phyloP scores from a whole-genome alignment of 1,284 basidiomycete genomes.

The Malassezia restricta region DNA sequence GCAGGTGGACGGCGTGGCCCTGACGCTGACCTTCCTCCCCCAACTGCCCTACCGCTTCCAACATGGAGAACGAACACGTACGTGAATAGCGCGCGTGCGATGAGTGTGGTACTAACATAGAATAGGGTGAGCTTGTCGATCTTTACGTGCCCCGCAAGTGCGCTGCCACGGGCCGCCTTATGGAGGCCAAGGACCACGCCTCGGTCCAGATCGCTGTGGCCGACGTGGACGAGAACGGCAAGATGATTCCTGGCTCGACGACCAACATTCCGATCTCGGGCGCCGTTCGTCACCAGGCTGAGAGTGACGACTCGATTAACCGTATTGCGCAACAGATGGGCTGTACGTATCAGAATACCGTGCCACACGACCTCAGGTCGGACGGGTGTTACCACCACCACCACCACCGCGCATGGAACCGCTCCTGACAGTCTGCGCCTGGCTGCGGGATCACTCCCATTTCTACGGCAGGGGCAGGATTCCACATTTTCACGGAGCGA shows the following conservation, averaged over 20 bases:
- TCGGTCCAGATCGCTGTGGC: constrained; percentile 91
- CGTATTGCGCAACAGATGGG: constrained; percentile 88
- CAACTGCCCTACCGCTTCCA: neutral
- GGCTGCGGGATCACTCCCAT: constrained; percentile 15
- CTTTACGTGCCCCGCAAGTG: constrained; percentile 99
- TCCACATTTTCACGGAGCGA: constrained; percentile 38
- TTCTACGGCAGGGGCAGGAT: constrained; percentile 34
- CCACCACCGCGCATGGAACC: neutral
- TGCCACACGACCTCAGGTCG: neutral
- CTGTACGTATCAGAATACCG: constrained; percentile 55
- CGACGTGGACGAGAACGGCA: constrained; percentile 87
- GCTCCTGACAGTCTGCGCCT: constrained; percentile 43
- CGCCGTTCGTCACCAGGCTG: constrained; percentile 83
- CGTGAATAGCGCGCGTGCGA: neutral
- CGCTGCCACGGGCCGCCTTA: constrained; percentile 65
- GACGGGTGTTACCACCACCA: neutral
- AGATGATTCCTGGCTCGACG: constrained; percentile 65
- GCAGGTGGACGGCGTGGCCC: neutral
- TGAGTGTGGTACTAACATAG: neutral
- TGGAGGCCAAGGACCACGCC: constrained; percentile 96
- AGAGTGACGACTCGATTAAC: constrained; percentile 95
- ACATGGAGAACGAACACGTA: constrained; percentile 17
- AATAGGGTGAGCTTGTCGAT: constrained; percentile 91
- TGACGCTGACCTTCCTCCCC: neutral
- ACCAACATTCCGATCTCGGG: constrained; percentile 91